A percentile compares a stretch with the other conserved stretches of the same genome.
Conservation (phyloP, 2,329 filamentous ascomycete species). For the Immersiporthe knoxdaviesiana region DNA sequence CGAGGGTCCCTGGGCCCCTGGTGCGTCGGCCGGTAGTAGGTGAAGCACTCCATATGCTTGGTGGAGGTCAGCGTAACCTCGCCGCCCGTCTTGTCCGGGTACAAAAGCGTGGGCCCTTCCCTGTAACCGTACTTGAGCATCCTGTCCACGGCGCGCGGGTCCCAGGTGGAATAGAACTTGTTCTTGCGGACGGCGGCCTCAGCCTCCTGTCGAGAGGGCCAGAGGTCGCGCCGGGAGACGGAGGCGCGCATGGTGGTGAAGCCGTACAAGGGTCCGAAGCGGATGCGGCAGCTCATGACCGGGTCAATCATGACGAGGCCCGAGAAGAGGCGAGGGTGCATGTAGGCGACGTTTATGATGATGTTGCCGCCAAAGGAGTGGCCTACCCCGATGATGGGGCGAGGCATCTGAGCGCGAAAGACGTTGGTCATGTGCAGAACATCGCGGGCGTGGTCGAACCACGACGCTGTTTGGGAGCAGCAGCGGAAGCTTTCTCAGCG, state of each 20-base stretch:
- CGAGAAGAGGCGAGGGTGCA: constrained; percentile 80
- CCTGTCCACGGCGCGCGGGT: constrained; percentile 73
- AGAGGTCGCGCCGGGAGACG: constrained; percentile 74
- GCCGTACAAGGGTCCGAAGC: constrained; percentile 40
- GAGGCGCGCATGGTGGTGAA: constrained; percentile 62
- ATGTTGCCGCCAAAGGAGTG: constrained; percentile 87
- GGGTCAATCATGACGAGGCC: constrained; percentile 82
- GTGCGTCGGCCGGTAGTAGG: constrained; percentile 68
- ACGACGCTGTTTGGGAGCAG: constrained; percentile 61
- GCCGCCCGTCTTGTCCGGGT: constrained; percentile 45
- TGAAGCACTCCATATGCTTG: constrained; percentile 86
- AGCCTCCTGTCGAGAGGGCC: constrained; percentile 77
- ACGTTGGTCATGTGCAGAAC: constrained; percentile 83
- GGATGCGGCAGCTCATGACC: constrained; percentile 63
- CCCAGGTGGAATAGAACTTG: constrained; percentile 82
- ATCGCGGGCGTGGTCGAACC: constrained; percentile 85
- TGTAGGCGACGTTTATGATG: constrained; percentile 70
- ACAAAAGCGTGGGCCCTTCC: constrained; percentile 66
- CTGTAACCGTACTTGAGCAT: constrained; percentile 78
- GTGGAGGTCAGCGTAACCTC: constrained; percentile 76
- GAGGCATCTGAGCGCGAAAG: constrained; percentile 78
- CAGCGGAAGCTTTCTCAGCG: neutral
- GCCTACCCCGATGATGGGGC: constrained; percentile 81
- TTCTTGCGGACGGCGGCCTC: constrained; percentile 66
- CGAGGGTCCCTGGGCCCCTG: constrained; percentile 43